Base-by-base conservation (phyloP, 192 early-diverging fungal species). In the Chytriomyces sp. region DNA sequence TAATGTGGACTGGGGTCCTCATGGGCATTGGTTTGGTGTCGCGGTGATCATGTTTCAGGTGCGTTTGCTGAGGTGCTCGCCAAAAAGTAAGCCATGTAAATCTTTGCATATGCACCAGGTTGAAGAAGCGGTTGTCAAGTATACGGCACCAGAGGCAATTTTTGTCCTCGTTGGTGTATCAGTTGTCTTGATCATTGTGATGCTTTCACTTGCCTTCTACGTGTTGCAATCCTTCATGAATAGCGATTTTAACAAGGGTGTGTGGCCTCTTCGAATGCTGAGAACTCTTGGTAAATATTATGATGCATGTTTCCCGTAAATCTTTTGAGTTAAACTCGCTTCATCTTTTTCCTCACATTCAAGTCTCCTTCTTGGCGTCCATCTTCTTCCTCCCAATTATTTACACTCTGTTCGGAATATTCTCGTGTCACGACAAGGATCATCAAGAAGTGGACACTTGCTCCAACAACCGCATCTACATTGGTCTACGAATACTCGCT, bases 61-160 rank as follows among this genome's bases (percentile, higher is more conserved):
- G 13, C 10, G 61, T 57, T 23, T n/a, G 13, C 10, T 6, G 10
- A 43, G 24, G 64, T 3, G 53, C 24, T 3, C n/a, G 9, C 16
- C 13, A 65, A 26, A 16, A 26, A 23, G 13, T 16, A 2, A 5
- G 26, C 1, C 26, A 65, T 13, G 18, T 62, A 28, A 49, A 18
- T 67, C 8, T 13, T 28, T 5, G 3, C 13, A 9, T n/a, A 1
- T 57, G 47, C 24, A n/a, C 10, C 20, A 78, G 77, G 69, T 78
- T 35, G 77, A 78, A 70, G 65, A 78, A 66, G 77, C 69, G 13
- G 77, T 78, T 45, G 77, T 78, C 7, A 49, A 78, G 60, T 78
- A 78, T 48, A 72, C 77, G 44, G n/a, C 26, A 26, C 45, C 61
- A 7, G n/a, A 70, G 13, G 50, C 77, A 11, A 78, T 78, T 5